A percentile compares a stretch with the other conserved stretches of the same genome.
phyloP scores from a whole-genome alignment of 768 basidiomycete species.

The Phaeolepiota aurea region DNA sequence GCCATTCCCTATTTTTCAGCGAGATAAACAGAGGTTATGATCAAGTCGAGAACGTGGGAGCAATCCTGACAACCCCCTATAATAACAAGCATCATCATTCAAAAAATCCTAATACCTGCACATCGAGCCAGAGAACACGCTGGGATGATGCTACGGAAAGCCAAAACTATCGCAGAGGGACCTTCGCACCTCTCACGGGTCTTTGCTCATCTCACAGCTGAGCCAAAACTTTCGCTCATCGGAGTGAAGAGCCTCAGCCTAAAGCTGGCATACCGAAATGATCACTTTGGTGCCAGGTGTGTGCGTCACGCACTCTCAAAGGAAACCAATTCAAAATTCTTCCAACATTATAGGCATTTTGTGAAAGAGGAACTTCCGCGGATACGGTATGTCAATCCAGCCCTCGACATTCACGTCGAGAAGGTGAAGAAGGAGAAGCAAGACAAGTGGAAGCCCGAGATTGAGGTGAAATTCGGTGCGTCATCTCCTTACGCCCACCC shows the following conservation, averaged over 20 bases:
- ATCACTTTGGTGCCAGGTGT: constrained; percentile 71
- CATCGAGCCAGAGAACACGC: too few relatives aligned
- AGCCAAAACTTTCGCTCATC: constrained; percentile 41
- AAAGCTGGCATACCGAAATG: constrained; percentile 51
- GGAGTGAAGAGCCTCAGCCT: constrained; percentile 46
- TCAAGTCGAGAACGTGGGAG: not conserved
- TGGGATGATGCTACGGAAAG: not conserved
- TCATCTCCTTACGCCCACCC: constrained; percentile 8
- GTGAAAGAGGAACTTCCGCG: constrained; percentile 71
- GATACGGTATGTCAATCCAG: constrained; percentile 71
- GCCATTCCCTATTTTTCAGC: too few relatives aligned
- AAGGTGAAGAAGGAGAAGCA: constrained; percentile 42
- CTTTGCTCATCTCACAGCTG: constrained; percentile 38
- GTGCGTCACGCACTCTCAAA: not conserved
- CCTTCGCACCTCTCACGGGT: constrained; percentile 37
- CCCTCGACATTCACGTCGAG: constrained; percentile 50
- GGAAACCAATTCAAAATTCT: not conserved
- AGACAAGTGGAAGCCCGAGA: constrained; percentile 53
- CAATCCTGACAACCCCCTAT: not conserved
- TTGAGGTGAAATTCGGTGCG: constrained; percentile 60
- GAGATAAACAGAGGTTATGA: too few relatives aligned
- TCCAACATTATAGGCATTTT: constrained; percentile 49
- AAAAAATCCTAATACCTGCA: not conserved
- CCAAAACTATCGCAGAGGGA: constrained; percentile 6
- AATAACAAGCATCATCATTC: not conserved